Evolutionary conservation across 768 basidiomycete species (phyloP), one percentile per base, ranked within the genome.

Genomic region (Psilocybe cyanescens): DNA sequence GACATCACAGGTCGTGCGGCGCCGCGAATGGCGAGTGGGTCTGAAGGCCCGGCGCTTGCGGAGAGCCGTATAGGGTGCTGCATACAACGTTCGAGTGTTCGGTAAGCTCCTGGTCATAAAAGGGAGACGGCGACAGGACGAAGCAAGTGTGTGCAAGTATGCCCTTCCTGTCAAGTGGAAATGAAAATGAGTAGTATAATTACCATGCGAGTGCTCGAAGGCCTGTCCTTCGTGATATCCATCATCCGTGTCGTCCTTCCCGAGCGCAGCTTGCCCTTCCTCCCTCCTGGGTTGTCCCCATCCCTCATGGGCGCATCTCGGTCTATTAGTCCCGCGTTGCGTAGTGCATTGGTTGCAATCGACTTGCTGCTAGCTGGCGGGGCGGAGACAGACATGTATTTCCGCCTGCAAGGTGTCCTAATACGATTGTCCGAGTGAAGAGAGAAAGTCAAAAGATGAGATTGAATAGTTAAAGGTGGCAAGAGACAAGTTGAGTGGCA

Each of bases 271-370:
- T 89, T 91, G 48, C 85, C 84, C 72, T 92, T 93, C 69, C 90
- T 83, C 24, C 90, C 90, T 53, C 89, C 89, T 4, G 88, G 89
- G 66, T 80, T 89, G 76, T 86, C 85, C 8, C 83, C 76, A 68
- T 93, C 91, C 63, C 86, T 84, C 91, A 93, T 92, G 66, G 79
- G 83, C 59, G 86, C 79, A 72, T 93, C 91, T 59, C 84, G 79
- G 81, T 91, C 90, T 63, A 91, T 88, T 70, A 92, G 86, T 45
- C 91, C 91, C 2, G 89, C 90, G 39, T 75, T 85, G 60, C 87
- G 86, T 28, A 92, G 78, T 31, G 89, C 87, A 59, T 75, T 88
- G 60, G 81, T 65, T 19, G 86, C 89, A 17, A 93, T 75, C 30
- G 82, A 71, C 65, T 87, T 83, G 55, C 83, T 77, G 65, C 87